Base-by-base conservation (phyloP, 2,329 filamentous ascomycete genomes). In the Dothistroma septosporum region DNA sequence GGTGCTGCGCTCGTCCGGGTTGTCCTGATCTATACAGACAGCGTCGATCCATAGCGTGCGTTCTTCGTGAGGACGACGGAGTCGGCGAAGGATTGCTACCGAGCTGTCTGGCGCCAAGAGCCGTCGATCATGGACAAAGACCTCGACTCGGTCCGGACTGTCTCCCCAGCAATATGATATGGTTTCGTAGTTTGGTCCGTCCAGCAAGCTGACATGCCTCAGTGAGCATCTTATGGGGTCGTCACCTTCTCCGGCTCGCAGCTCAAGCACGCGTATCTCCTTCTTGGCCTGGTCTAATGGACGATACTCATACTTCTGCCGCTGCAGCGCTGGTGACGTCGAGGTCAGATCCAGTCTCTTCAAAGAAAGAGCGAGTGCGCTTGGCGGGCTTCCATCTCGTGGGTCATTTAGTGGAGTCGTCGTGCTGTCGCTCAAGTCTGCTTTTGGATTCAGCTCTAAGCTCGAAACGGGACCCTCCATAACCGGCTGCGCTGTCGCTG, bases 151-250 rank as follows among this genome's bases (percentile, higher is more conserved):
- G 16, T 2, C n/a, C 4, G 19, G 16, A 9, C 24, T 14, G 22
- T 55, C 53, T 4, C 53, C 53, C 31, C 53, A 55, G 53, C 24
- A 35, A 28, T 55, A 55, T 37, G 53, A 55, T 7, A 55, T 21
- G 16, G 53, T 55, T 21, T 55, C 53, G 19, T 37, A 55, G 9
- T 8, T 5, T 8, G 4, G 9, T 1, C 3, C 21, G n/a, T 55
- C 53, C 31, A 24, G 5, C 7, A 52, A 16, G 21, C 24, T n/a
- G 24, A 52, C 16, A n/a, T 52, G 49, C 49, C 28, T 24, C 16
- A 48, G 10, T 16, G 6, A 21, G 11, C 46, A 48, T 5, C 3
- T 21, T 5, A 48, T 1, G 11, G 49, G 19, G 9, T 52, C 49
- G 3, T 7, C 1, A 22, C 16, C 8, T 28, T 28, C 12, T 1